Evolutionary conservation across 2,329 filamentous ascomycete genomes (phyloP).

Genomic region (Epichloe glyceriae): DNA sequence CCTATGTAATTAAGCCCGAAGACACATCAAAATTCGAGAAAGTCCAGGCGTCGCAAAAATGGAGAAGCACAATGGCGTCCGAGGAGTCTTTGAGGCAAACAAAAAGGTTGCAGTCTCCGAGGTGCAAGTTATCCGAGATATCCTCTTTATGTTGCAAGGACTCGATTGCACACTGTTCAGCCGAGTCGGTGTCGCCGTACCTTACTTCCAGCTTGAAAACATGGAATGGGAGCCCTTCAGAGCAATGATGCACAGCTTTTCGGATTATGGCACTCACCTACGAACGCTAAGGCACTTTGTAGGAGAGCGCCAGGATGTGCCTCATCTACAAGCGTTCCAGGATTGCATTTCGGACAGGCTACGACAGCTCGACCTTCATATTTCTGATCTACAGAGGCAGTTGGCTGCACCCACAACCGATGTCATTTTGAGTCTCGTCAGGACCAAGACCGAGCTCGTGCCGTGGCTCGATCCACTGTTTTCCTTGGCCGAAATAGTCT

Average conservation of each 20-base stretch:
- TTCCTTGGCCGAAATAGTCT: conserved; percentile 48
- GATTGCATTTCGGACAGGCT: conserved; percentile 47
- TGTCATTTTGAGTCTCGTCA: conserved; percentile 52
- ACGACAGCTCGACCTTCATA: conserved; percentile 38
- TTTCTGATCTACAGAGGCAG: conserved; percentile 47
- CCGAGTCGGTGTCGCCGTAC: conserved; percentile 23
- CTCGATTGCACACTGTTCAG: conserved; percentile 61
- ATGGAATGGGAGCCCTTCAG: conserved; percentile 37
- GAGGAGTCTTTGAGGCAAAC: conserved; percentile 20
- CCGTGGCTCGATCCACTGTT: conserved; percentile 41
- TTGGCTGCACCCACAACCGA: conserved; percentile 42
- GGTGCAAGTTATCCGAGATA: conserved; percentile 60
- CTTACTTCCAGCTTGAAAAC: conserved; percentile 32
- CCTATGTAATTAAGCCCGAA: conserved; percentile 23
- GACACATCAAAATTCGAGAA: conserved; percentile 19
- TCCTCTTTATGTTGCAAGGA: conserved; percentile 74
- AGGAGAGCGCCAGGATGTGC: conserved; percentile 31
- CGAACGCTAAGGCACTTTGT: conserved; percentile 32
- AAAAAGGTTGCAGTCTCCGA: conserved; percentile 48
- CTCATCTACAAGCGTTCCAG: conserved; percentile 60
- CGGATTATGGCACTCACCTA: conserved; percentile 33
- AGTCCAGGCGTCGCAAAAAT: conserved; percentile 22
- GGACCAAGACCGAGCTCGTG: conserved; percentile 44
- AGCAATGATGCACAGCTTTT: conserved; percentile 32
- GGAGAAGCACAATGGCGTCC: conserved; percentile 22